These are phyloP conservation scores for Malassezia yamatoensis DNA, from an alignment of 1,284 basidiomycete genomes.

Conservation along the genomic window DNA sequence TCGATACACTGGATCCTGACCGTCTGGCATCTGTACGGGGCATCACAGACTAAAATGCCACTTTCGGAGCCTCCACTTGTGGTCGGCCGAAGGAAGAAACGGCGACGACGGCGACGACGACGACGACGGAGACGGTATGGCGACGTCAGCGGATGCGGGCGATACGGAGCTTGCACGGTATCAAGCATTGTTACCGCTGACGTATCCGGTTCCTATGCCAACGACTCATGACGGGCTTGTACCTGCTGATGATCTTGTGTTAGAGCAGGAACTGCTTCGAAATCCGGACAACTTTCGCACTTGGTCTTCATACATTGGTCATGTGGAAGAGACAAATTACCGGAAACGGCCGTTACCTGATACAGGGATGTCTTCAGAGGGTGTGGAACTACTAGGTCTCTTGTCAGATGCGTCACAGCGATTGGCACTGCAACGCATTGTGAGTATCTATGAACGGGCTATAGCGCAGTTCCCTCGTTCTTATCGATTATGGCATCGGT, in stretches of 20 bases:
- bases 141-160: not conserved
- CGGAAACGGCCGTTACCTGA: conserved; percentile 49
- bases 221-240: conserved; percentile 66
- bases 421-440: conserved; percentile 67
- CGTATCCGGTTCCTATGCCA: conserved; percentile 72
- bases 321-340: conserved; percentile 60
- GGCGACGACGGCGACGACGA: not conserved
- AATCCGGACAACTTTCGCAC: conserved; percentile 81
- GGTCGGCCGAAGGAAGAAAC: conserved; percentile 8
- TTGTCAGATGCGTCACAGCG: conserved; percentile 64
- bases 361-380: conserved; percentile 47
- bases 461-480: conserved; percentile 75
- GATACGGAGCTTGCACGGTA: conserved; percentile 10
- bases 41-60: not conserved
- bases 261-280: conserved; percentile 89
- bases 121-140: conserved; percentile 1
- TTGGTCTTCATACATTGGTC: conserved; percentile 79
- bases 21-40: not conserved
- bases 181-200: conserved; percentile 60
- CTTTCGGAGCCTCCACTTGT: not conserved
- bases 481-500: conserved; percentile 91
- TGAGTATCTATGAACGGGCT: conserved; percentile 85
- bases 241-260: conserved; percentile 64
- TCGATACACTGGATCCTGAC: not conserved
- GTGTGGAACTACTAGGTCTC: conserved; percentile 50